Evolutionary conservation across 1,139 yeast genomes (phyloP), one percentile per base, ranked within the genome.

Genomic region (Taphrina flavorubra): DNA sequence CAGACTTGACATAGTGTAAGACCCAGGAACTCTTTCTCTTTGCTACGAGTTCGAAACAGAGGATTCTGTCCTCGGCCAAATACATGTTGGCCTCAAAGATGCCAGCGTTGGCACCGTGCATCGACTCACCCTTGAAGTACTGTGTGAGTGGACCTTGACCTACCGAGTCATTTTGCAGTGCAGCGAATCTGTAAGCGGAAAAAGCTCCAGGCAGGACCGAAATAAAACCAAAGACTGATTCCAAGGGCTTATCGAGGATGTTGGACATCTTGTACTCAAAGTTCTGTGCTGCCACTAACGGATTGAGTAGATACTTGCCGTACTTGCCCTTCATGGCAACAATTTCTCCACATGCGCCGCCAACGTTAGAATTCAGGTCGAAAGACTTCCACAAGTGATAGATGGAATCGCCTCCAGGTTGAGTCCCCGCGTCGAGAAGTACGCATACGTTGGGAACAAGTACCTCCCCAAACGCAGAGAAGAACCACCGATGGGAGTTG

Each of bases 301-400:
- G 96, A 75, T 89, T 89, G 34, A 84, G 76, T 63, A 89, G 81
- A 68, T 87, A 81, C 68, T 79, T 78, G 69, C 82, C 82, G 6
- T 83, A 83, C 4, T 81, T 82, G 6, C 95, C 94, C 70, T 88
- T 80, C 71, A 87, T 82, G 1, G 89, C 90, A 71, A 83, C 84
- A 81, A 89, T 89, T 76, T 89, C 96, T 37, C 96, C 96, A 82
- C 96, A 89, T 1, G 95, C 92, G 25, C 96, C 96, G 0, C 92
- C 96, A n/a, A 89, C 90, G 70, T 84, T 82, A 0, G 87, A 85
- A 76, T 89, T 88, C 40, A 74, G 72, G 72, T 87, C 86, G 77
- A 89, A 89, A 11, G 88, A 79, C 75, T 84, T 85, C 96, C 96
- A 89, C 69, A 89, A 81, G 74, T 87, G 86, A 77, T 86, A 89